These are phyloP conservation scores for Simplicillium aogashimaense DNA, from an alignment of 2,329 filamentous ascomycete species.

Conservation along the genomic window DNA sequence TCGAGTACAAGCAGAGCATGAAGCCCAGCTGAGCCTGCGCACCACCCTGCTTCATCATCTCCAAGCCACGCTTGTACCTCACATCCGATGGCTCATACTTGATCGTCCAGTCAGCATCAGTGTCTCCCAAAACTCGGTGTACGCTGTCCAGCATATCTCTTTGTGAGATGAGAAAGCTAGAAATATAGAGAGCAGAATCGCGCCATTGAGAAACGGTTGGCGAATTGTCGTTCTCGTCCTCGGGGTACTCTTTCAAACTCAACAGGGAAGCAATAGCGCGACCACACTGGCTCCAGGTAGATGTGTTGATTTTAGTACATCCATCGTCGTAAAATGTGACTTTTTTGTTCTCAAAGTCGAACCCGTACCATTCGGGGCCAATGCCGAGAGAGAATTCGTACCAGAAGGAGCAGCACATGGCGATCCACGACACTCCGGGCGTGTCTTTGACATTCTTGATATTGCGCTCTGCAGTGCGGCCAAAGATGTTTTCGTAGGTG, in stretches of 20 bases:
- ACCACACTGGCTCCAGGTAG: conserved; percentile 50
- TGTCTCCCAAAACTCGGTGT: conserved; percentile 46
- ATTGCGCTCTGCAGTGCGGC: conserved; percentile 7
- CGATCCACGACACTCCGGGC: conserved; percentile 19
- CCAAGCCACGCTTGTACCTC: conserved; percentile 33
- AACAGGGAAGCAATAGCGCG: conserved; percentile 41
- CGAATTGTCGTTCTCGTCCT: conserved; percentile 21
- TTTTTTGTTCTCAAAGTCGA: conserved; percentile 32
- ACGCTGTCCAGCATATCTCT: conserved; percentile 55
- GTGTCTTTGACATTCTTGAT: conserved; percentile 27
- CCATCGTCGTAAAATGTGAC: conserved; percentile 47
- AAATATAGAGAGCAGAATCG: conserved; percentile 40
- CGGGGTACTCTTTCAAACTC: conserved; percentile 34
- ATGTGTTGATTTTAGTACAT: conserved; percentile 41
- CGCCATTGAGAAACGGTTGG: conserved; percentile 24
- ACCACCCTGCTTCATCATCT: conserved; percentile 27
- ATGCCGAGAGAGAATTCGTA: conserved; percentile 37
- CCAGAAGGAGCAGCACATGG: conserved; percentile 37
- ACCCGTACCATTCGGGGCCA: conserved; percentile 28
- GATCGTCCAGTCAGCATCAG: conserved; percentile 51
- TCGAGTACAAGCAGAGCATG: conserved; percentile 40
- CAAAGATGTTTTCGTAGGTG: conserved; percentile 17
- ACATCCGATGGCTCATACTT: conserved; percentile 31
- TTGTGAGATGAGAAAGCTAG: conserved; percentile 50
- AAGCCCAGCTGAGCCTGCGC: conserved; percentile 29